These are phyloP conservation scores for Letharia columbiana DNA, from an alignment of 495 filamentous ascomycete species.

Conservation along the genomic window DNA sequence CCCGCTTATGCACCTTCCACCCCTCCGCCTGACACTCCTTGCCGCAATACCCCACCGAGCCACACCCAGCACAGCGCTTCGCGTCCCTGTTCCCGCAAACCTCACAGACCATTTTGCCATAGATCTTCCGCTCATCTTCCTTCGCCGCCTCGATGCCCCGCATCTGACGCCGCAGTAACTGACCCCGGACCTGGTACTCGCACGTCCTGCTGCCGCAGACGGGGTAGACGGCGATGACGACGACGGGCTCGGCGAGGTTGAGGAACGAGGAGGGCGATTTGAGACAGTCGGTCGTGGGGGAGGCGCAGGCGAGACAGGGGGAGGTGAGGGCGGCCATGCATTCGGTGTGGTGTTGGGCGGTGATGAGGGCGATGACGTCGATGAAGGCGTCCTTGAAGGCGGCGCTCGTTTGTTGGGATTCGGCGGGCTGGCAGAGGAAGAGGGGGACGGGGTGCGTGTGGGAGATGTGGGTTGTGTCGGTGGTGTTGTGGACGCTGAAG, in stretches of 20 bases:
- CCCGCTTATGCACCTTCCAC: slow-evolving; percentile 16
- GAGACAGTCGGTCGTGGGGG: slow-evolving; percentile 10
- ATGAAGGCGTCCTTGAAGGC: slow-evolving; percentile 11
- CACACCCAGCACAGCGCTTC: slow-evolving; percentile 19
- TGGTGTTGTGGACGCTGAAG: slow-evolving; percentile 9
- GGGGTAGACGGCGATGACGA: slow-evolving; percentile 11
- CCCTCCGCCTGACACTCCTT: slow-evolving; percentile 18
- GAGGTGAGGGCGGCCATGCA: slow-evolving; percentile 10
- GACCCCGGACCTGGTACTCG: not conserved
- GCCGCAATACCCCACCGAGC: slow-evolving; percentile 18
- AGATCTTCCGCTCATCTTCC: slow-evolving; percentile 1
- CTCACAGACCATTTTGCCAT: slow-evolving; percentile 11
- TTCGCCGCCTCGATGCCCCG: not conserved
- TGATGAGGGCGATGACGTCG: slow-evolving; percentile 18
- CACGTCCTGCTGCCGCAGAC: slow-evolving; percentile 11
- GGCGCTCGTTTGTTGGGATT: slow-evolving; percentile 1
- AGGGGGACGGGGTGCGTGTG: slow-evolving; percentile 16
- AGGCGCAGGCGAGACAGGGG: slow-evolving; percentile 15
- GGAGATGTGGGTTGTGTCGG: not conserved
- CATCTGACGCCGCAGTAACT: slow-evolving; percentile 1
- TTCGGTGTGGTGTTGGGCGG: slow-evolving; percentile 17
- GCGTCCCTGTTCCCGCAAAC: slow-evolving; percentile 9
- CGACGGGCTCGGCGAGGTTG: slow-evolving; percentile 15
- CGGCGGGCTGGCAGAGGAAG: slow-evolving; percentile 15
- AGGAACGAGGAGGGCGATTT: slow-evolving; percentile 18